Percentiles rank a stretch among this genome's conserved stretches.
phyloP scores from a whole-genome alignment of 106 monocot genomes.

The Dactylorhiza incarnata region DNA sequence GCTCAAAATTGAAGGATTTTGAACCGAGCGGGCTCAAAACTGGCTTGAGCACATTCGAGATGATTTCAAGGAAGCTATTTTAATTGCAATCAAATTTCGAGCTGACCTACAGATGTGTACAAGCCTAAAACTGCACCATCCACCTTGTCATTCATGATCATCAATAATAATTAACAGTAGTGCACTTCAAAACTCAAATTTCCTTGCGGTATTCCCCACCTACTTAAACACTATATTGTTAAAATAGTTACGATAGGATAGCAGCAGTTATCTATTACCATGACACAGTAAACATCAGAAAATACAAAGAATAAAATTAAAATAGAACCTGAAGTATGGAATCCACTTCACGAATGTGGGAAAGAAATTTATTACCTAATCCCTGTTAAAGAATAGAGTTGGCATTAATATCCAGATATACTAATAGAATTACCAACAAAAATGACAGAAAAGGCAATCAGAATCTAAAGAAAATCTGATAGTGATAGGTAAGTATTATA shows the following conservation, averaged over 20 bases:
- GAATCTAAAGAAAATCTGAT: neutral
- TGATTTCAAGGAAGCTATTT: too few species aligned
- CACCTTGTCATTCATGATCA: neutral
- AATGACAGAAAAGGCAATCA: neutral
- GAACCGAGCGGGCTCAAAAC: too few species aligned
- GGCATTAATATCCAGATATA: constrained; percentile 4
- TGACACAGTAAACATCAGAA: neutral
- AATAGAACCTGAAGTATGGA: constrained; percentile 85
- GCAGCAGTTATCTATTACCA: neutral
- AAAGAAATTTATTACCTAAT: constrained; percentile 90
- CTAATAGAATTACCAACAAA: neutral
- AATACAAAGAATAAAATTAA: constrained; percentile 9
- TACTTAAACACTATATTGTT: too few species aligned
- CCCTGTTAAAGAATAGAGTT: constrained; percentile 41
- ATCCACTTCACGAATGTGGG: constrained; percentile 96
- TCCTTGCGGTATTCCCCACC: neutral
- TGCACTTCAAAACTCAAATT: neutral
- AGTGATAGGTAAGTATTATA: too few species aligned
- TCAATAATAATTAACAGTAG: neutral
- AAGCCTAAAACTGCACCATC: neutral
- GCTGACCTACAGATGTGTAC: neutral
- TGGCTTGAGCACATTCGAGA: too few species aligned
- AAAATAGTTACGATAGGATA: neutral
- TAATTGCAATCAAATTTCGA: too few species aligned
- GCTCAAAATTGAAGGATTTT: too few species aligned